These are phyloP conservation scores for Xylariaceae sp. DNA, from an alignment of 2,329 filamentous ascomycete species.

Conservation along the genomic window DNA sequence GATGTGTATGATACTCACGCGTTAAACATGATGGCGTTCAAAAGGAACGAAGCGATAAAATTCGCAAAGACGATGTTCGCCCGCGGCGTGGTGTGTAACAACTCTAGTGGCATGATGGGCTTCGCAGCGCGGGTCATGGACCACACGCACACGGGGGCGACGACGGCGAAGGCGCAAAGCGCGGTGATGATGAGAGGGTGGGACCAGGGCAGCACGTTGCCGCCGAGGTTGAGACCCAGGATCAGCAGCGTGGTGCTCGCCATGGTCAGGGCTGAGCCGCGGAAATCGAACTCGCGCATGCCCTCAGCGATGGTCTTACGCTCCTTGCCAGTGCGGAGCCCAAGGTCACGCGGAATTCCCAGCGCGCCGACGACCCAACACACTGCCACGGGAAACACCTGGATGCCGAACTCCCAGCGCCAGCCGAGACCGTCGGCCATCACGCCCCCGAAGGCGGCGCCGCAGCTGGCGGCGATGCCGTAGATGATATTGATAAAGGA, in stretches of 20 bases:
- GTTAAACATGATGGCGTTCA: constrained; percentile 57
- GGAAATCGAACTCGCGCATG: constrained; percentile 52
- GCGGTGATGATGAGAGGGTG: constrained; percentile 54
- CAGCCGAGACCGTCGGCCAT: constrained; percentile 69
- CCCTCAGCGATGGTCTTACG: constrained; percentile 41
- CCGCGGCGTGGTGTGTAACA: constrained; percentile 47
- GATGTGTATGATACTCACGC: constrained; percentile 33
- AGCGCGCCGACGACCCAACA: constrained; percentile 41
- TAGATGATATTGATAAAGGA: constrained; percentile 65
- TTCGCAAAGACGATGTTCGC: constrained; percentile 56
- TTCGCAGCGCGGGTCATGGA: constrained; percentile 45
- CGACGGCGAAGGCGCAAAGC: constrained; percentile 42
- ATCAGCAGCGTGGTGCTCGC: constrained; percentile 53
- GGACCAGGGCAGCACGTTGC: constrained; percentile 28
- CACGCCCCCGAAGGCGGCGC: constrained; percentile 65
- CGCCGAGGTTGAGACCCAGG: constrained; percentile 33
- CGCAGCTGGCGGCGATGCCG: constrained; percentile 53
- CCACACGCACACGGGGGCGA: constrained; percentile 48
- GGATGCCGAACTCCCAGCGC: constrained; percentile 67
- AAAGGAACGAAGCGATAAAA: constrained; percentile 44
- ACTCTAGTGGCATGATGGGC: constrained; percentile 57
- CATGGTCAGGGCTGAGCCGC: constrained; percentile 50
- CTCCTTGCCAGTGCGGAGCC: constrained; percentile 37
- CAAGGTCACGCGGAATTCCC: constrained; percentile 50
- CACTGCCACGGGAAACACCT: constrained; percentile 48